Conservation (phyloP, 768 basidiomycete genomes). For the Serendipita vermifera region DNA sequence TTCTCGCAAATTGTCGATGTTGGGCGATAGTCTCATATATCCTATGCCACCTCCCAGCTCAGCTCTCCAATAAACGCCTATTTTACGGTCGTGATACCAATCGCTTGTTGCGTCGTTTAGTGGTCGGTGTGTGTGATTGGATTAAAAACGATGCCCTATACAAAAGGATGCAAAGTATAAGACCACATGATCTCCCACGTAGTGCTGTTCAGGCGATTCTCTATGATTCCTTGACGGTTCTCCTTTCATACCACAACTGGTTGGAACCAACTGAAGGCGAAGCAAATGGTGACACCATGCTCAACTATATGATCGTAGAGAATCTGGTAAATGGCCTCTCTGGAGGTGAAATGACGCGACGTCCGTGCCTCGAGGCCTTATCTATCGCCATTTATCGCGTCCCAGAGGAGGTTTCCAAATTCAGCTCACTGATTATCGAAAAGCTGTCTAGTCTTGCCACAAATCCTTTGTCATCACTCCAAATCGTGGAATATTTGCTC, state of each 20-base stretch:
- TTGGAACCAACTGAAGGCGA: conserved; percentile 69
- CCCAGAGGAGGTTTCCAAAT: conserved; percentile 64
- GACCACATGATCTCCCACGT: conserved; percentile 37
- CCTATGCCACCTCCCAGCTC: conserved; percentile 78
- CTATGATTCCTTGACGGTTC: conserved; percentile 73
- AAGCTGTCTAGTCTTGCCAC: conserved; percentile 91
- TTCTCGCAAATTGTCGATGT: conserved; percentile 59
- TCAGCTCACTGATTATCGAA: conserved; percentile 64
- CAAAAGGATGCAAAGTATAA: neutral
- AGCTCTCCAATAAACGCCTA: conserved; percentile 89
- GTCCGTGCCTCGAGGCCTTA: conserved; percentile 83
- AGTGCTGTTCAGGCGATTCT: conserved; percentile 76
- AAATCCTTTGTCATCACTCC: conserved; percentile 83
- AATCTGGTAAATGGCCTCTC: conserved; percentile 57
- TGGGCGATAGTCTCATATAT: conserved; percentile 94
- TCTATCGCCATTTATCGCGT: conserved; percentile 81
- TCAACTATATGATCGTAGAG: too few relatives aligned
- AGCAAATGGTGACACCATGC: conserved; percentile 41
- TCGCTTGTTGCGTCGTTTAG: conserved; percentile 43
- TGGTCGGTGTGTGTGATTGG: conserved; percentile 50
- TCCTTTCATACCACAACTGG: conserved; percentile 73
- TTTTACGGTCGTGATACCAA: conserved; percentile 82
- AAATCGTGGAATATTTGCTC: conserved; percentile 83
- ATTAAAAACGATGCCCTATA: conserved; percentile 30
- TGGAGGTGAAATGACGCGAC: conserved; percentile 20